A percentile compares a stretch with the other conserved stretches of the same genome.
These are phyloP conservation scores for Pisolithus sp. DNA, from an alignment of 768 basidiomycete genomes.

Conservation along the genomic window DNA sequence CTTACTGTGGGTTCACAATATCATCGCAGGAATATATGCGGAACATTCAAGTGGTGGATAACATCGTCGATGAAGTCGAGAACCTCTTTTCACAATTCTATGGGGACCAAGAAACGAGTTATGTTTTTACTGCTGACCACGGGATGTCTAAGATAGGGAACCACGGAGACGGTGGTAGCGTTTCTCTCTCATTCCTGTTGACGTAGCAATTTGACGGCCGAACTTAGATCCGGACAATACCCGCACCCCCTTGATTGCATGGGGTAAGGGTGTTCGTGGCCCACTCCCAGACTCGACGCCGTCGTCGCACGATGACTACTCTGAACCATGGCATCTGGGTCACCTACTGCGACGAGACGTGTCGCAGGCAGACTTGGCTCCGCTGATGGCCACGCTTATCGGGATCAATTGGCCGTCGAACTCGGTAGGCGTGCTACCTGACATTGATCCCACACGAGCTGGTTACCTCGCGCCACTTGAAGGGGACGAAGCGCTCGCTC, in stretches of 20 bases:
- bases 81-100: slow-evolving; percentile 58
- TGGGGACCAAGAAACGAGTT: slow-evolving; percentile 61
- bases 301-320: slow-evolving; percentile 69
- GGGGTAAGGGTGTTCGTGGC: slow-evolving; percentile 73
- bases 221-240: slow-evolving; percentile 77
- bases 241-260: slow-evolving; percentile 74
- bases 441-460: slow-evolving; percentile 52
- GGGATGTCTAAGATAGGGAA: slow-evolving; percentile 88
- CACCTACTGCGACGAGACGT: slow-evolving; percentile 65
- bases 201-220: slow-evolving; percentile 1
- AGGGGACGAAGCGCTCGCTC: slow-evolving; percentile 47
- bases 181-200: background rate
- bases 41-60: slow-evolving; percentile 75
- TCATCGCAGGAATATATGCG: slow-evolving; percentile 72
- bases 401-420: slow-evolving; percentile 77
- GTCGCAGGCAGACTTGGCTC: slow-evolving; percentile 77
- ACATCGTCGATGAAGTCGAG: slow-evolving; percentile 64
- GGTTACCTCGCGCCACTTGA: slow-evolving; percentile 49
- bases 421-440: slow-evolving; percentile 75
- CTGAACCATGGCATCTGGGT: slow-evolving; percentile 52
- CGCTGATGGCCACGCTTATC: slow-evolving; percentile 69
- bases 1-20: background rate
- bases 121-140: slow-evolving; percentile 82
- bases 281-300: slow-evolving; percentile 49
- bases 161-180: slow-evolving; percentile 79